Evolutionary conservation across 139 green algal species (phyloP).

Genomic region (Microglena sp.): DNA sequence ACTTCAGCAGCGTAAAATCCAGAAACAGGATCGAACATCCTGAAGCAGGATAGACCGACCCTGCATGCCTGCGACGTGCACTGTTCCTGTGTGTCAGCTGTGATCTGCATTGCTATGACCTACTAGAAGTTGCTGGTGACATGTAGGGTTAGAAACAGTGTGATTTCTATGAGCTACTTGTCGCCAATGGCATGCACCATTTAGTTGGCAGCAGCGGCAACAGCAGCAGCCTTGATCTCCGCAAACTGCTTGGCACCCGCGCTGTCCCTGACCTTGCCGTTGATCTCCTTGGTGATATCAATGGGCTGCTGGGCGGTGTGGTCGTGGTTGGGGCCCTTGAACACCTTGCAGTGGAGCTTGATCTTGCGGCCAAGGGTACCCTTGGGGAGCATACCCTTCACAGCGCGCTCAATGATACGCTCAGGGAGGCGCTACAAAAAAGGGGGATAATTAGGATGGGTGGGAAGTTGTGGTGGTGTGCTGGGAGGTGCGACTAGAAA

Average conservation of each 20-base stretch:
- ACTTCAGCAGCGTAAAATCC: no score
- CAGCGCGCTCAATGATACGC: conserved; percentile 94
- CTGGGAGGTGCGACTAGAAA: no score
- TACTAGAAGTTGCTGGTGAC: no score
- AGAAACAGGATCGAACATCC: no score
- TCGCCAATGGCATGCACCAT: no score
- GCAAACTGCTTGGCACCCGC: neutral
- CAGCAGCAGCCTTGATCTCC: neutral
- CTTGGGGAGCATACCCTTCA: conserved; percentile 98
- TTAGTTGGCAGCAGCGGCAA: no score
- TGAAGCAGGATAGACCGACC: no score
- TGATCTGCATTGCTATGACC: no score
- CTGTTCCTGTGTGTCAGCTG: no score
- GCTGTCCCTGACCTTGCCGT: neutral
- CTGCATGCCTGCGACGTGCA: no score
- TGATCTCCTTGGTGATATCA: conserved; percentile 68
- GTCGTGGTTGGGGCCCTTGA: conserved; percentile 65
- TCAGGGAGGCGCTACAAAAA: conserved; percentile 78
- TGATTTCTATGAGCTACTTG: no score
- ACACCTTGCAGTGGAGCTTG: conserved; percentile 88
- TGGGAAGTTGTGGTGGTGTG: neutral
- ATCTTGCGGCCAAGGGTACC: conserved; percentile 72
- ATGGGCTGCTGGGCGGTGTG: conserved; percentile 86
- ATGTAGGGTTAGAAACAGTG: no score
- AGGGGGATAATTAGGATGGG: neutral